Evolutionary conservation across 148 eudicot genomes (phyloP).

Genomic region (Salicornia ramosissima): DNA sequence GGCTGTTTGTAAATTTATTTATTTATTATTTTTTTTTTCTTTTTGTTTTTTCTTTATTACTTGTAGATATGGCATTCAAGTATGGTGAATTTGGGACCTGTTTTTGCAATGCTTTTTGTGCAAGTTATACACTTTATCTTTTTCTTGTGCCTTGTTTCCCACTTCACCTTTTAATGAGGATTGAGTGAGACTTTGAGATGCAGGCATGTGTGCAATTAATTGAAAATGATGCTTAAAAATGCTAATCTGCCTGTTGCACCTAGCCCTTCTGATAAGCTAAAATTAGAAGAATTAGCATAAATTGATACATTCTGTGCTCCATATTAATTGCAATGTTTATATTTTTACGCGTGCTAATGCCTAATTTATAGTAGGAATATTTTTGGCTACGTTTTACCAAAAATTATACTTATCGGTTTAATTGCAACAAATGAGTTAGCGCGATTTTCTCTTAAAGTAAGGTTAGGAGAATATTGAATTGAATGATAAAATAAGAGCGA

Average conservation of each 20-base stretch:
- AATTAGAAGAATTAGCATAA: background rate
- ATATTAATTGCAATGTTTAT: no score
- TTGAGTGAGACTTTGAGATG: constrained; percentile 7
- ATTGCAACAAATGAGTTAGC: no score
- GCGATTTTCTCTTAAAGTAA: no score
- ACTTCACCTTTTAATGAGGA: constrained; percentile 9
- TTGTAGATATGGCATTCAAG: constrained; percentile 3
- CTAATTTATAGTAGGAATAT: no score
- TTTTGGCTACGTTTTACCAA: no score
- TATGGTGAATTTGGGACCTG: background rate
- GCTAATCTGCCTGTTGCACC: background rate
- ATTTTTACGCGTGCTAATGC: no score
- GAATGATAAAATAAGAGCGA: no score
- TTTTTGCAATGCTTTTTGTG: constrained; percentile 27
- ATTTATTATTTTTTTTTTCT: background rate
- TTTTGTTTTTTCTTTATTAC: background rate
- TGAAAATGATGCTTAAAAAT: background rate
- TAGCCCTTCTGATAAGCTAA: background rate
- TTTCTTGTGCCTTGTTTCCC: constrained; percentile 9
- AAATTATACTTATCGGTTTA: no score
- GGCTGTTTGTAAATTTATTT: background rate
- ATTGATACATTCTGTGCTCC: no score
- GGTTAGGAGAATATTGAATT: no score
- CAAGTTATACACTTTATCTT: constrained; percentile 26
- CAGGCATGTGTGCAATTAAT: constrained; percentile 18